phyloP scores from a whole-genome alignment of 2,329 filamentous ascomycete genomes.

The Epichloe aotearoae region DNA sequence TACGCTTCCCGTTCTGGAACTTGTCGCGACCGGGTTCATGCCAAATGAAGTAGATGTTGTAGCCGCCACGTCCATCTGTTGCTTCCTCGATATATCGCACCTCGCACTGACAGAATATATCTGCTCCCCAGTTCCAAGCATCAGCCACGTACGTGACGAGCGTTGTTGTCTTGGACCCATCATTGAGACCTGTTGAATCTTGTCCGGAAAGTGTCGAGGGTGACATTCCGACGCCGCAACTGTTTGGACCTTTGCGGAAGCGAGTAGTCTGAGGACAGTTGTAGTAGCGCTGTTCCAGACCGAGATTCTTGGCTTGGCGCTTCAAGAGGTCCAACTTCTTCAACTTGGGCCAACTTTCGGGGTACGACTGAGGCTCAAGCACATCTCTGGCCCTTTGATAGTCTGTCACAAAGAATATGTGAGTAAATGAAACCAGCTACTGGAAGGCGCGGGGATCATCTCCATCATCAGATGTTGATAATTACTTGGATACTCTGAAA shows the following conservation, averaged over 20 bases:
- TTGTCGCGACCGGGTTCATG: constrained; percentile 42
- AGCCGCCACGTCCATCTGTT: constrained; percentile 33
- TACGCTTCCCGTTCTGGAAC: constrained; percentile 38
- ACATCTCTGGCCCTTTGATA: constrained; percentile 42
- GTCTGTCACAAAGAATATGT: constrained; percentile 24
- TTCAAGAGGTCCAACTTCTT: constrained; percentile 45
- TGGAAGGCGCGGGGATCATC: too few relatives aligned
- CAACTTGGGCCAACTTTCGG: constrained; percentile 40
- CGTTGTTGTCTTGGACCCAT: constrained; percentile 54
- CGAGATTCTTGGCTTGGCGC: constrained; percentile 40
- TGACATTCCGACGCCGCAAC: constrained; percentile 50
- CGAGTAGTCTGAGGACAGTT: constrained; percentile 48
- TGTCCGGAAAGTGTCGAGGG: constrained; percentile 47
- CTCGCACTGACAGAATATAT: constrained; percentile 58
- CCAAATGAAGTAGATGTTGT: constrained; percentile 52
- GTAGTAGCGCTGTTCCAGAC: constrained; percentile 38
- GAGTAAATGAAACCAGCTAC: not conserved
- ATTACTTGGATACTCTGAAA: not conserved
- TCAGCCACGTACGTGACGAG: constrained; percentile 55
- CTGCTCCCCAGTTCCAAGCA: constrained; percentile 59
- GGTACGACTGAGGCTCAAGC: constrained; percentile 46
- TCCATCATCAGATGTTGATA: too few relatives aligned
- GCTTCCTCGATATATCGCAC: constrained; percentile 48
- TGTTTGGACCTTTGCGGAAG: constrained; percentile 47
- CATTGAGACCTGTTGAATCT: constrained; percentile 51